phyloP scores from a whole-genome alignment of 148 eudicot genomes.

The Diospyros lotus region DNA sequence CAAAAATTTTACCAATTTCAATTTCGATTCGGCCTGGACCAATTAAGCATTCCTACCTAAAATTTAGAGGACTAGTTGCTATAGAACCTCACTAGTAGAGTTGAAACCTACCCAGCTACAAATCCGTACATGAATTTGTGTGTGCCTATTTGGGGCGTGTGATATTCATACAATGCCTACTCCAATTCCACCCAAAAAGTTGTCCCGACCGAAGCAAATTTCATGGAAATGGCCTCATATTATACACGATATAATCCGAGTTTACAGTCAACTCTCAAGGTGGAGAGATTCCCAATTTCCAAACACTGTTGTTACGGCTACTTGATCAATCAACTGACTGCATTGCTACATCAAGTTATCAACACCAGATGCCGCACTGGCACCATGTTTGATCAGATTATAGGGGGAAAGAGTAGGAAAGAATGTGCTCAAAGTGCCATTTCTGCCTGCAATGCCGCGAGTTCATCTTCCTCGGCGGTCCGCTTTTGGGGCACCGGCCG shows the following conservation, averaged over 20 bases:
- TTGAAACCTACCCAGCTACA: no score
- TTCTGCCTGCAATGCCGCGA: slow-evolving; percentile 65
- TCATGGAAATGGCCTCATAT: slow-evolving; percentile 8
- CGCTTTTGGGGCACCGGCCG: slow-evolving; percentile 39
- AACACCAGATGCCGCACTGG: neutral
- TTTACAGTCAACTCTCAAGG: neutral
- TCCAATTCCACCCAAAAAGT: no score
- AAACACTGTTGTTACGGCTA: slow-evolving; percentile 3
- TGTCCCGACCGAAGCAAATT: neutral
- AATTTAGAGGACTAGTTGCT: no score
- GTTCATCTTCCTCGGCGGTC: slow-evolving; percentile 62
- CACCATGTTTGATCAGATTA: slow-evolving; percentile 8
- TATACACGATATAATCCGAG: slow-evolving; percentile 11
- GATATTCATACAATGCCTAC: no score
- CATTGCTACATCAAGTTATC: neutral
- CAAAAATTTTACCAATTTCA: no score
- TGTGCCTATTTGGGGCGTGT: no score
- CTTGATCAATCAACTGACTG: no score
- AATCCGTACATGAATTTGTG: no score
- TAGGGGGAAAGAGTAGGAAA: neutral
- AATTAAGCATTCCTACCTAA: no score
- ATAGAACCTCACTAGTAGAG: no score
- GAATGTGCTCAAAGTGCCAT: slow-evolving; percentile 53
- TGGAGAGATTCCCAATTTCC: slow-evolving; percentile 8
- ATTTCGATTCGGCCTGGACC: no score